Evolutionary conservation across 345 rosid species (phyloP).

Genomic region (Gossypium turneri): DNA sequence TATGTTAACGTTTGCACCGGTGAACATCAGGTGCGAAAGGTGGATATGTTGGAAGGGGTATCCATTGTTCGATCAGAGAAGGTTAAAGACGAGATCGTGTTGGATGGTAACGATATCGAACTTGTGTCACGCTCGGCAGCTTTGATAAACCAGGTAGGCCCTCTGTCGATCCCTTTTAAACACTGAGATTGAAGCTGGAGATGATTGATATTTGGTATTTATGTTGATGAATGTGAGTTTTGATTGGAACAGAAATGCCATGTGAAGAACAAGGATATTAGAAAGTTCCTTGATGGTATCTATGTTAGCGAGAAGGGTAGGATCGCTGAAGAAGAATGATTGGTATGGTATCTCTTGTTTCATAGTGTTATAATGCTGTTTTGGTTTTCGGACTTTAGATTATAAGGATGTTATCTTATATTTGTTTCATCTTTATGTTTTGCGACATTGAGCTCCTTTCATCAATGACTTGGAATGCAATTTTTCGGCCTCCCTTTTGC

Average conservation of each 20-base stretch:
- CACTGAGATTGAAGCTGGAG: too few species aligned
- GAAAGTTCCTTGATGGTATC: slow-evolving; percentile 67
- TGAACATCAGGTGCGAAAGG: slow-evolving; percentile 47
- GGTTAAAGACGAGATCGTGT: slow-evolving; percentile 55
- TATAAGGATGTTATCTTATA: neutral
- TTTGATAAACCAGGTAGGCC: slow-evolving; percentile 47
- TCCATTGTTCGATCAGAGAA: slow-evolving; percentile 51
- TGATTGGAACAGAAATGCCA: slow-evolving; percentile 52
- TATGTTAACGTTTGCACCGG: neutral
- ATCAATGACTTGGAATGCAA: too few species aligned
- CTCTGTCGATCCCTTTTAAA: too few species aligned
- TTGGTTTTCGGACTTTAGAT: neutral
- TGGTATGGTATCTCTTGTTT: neutral
- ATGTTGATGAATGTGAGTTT: too few species aligned
- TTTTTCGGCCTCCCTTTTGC: too few species aligned
- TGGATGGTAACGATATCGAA: slow-evolving; percentile 42
- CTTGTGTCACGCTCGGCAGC: too few species aligned
- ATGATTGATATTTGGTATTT: too few species aligned
- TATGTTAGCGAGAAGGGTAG: slow-evolving; percentile 57
- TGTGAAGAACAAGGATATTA: slow-evolving; percentile 63
- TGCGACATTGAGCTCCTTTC: too few species aligned
- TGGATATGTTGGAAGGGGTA: slow-evolving; percentile 59
- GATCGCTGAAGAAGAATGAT: slow-evolving; percentile 44
- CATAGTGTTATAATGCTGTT: neutral
- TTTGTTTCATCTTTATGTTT: neutral